phyloP scores from a whole-genome alignment of 2,329 filamentous ascomycete genomes.

The Pseudomassariella vexata region DNA sequence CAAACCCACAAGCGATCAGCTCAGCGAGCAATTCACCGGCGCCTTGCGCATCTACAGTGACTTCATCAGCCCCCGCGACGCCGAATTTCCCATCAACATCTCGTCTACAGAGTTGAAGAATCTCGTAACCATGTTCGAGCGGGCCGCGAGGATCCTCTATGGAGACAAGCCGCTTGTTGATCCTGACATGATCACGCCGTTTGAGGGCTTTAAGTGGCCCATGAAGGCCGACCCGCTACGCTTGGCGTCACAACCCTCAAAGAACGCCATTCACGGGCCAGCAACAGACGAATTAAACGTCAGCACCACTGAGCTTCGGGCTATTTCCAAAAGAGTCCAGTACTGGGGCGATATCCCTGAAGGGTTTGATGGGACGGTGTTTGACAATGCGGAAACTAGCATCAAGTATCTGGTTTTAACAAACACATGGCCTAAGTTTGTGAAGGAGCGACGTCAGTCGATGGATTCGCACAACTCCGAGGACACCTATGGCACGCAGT shows the following conservation, averaged over 20 bases:
- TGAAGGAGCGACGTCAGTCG: slow-evolving; percentile 25
- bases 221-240: slow-evolving; percentile 32
- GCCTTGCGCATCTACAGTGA: slow-evolving; percentile 57
- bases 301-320: slow-evolving; percentile 10
- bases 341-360: slow-evolving; percentile 36
- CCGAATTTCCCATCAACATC: slow-evolving; percentile 63
- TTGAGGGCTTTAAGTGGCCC: slow-evolving; percentile 33
- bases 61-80: slow-evolving; percentile 54
- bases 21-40: slow-evolving; percentile 48
- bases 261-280: not conserved
- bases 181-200: too few relatives aligned
- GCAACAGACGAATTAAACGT: slow-evolving; percentile 1
- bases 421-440: slow-evolving; percentile 61
- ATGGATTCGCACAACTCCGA: slow-evolving; percentile 4
- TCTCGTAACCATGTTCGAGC: slow-evolving; percentile 52
- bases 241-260: slow-evolving; percentile 2
- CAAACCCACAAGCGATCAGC: slow-evolving; percentile 11
- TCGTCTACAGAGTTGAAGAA: slow-evolving; percentile 48
- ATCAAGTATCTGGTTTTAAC: slow-evolving; percentile 64
- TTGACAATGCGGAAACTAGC: slow-evolving; percentile 52
- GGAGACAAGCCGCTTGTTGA: slow-evolving; percentile 32
- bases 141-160: slow-evolving; percentile 40
- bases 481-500: not conserved
- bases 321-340: slow-evolving; percentile 11
- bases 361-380: slow-evolving; percentile 44